phyloP scores from a whole-genome alignment of 257 asterid genomes.

The Ehretia macrophylla region DNA sequence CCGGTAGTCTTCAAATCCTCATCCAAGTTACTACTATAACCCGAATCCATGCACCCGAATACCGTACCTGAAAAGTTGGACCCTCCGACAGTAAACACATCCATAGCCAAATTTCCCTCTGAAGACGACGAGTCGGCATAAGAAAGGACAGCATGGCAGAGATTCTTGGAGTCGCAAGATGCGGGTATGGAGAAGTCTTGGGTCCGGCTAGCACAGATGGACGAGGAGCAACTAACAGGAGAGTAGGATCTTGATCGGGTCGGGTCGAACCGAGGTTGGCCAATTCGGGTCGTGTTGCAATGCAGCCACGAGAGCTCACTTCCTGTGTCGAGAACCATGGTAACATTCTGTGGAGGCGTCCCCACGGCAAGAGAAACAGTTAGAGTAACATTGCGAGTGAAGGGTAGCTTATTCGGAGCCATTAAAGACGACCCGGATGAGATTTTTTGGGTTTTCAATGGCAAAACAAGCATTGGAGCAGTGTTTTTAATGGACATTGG shows the following conservation, averaged over 20 bases:
- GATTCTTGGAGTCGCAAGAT: constrained; percentile 67
- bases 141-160: constrained; percentile 76
- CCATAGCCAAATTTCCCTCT: constrained; percentile 70
- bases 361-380: constrained; percentile 81
- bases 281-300: constrained; percentile 46
- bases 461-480: constrained; percentile 29
- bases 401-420: constrained; percentile 47
- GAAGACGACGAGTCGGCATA: constrained; percentile 80
- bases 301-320: constrained; percentile 95
- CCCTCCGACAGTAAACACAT: constrained; percentile 57
- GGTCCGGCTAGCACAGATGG: constrained; percentile 78
- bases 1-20: constrained; percentile 82
- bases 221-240: constrained; percentile 61
- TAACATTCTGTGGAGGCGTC: constrained; percentile 80
- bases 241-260: constrained; percentile 47
- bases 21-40: constrained; percentile 51
- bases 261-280: constrained; percentile 54
- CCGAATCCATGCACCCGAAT: constrained; percentile 90
- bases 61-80: constrained; percentile 49
- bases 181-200: constrained; percentile 86
- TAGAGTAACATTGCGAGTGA: constrained; percentile 90
- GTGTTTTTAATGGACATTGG: constrained; percentile 19
- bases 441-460: constrained; percentile 52
- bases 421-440: constrained; percentile 25
- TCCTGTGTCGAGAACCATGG: constrained; percentile 96